Evolutionary conservation across 345 rosid genomes (phyloP), one percentile per base, ranked within the genome.

Genomic region (Pelargonium nanum): DNA sequence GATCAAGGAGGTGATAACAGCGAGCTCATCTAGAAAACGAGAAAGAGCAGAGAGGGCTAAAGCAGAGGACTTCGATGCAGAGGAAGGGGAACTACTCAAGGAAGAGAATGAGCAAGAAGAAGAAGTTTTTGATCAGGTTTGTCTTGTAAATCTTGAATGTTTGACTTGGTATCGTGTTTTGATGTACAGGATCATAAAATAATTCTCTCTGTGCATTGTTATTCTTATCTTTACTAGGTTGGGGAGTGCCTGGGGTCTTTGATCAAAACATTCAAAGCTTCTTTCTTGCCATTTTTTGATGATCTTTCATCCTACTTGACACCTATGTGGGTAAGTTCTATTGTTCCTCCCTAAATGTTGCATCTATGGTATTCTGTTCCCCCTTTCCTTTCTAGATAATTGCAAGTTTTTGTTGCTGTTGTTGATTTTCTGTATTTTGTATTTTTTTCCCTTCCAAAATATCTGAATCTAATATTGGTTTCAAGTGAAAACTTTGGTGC

Each of bases 91-190:
- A 77, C 78, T 94, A 82, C 85, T 94, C 60, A 90, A 78, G 78
- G 99, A 94, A 81, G 99, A 90, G 77, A 94, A 94, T 81, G 99
- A 90, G 70, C 96, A 88, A 67, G 99, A 94, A 80, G 99, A 94
- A 72, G 99, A 94, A 75, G 95, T 94, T 69, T 90, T 94, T 75
- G 99, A 94, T 70, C 99, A 94, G 78, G 99, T 94, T 57, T 74
- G 91, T 77, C 55, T 68, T 19, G 48, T 40, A 12, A 12, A 40
- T 40, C 9, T 40, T 40, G 15, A 40, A 40, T 40, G 48, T 40
- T 6, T 3, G 15, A 40, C 48, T 12, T 17, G 15, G 5, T 2
- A 40, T 40, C 15, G 16, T 40, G 15, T 40, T 40, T 12, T 9
- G 48, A 12, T 40, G 48, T 40, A 10, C 48, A 40, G 2, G 9